A percentile compares a stretch with the other conserved stretches of the same genome.
Evolutionary conservation across 345 rosid genomes (phyloP).

Genomic region (Salix viminalis): DNA sequence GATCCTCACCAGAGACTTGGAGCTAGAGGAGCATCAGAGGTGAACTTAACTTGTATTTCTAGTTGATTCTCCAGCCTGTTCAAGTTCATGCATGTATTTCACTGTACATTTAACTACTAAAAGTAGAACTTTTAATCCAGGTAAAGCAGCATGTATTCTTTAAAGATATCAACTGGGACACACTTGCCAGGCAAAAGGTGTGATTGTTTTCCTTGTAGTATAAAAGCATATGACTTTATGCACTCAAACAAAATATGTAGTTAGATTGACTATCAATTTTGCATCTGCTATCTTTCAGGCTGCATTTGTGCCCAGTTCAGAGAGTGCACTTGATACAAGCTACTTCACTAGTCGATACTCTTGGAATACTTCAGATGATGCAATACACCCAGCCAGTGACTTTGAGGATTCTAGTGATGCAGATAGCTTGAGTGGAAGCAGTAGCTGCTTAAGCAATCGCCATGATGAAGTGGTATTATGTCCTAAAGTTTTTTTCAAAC

Average conservation of each 20-base stretch:
- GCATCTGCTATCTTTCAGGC: conserved; percentile 49
- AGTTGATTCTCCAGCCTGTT: conserved; percentile 3
- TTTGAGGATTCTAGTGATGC: conserved; percentile 83
- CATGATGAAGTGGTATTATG: conserved; percentile 80
- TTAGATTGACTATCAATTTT: conserved; percentile 12
- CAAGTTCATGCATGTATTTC: not conserved
- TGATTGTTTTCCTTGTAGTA: not conserved
- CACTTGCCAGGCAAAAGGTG: conserved; percentile 96
- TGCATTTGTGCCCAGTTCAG: conserved; percentile 92
- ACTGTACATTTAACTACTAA: conserved; percentile 9
- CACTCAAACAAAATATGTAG: not conserved
- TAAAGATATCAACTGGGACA: conserved; percentile 94
- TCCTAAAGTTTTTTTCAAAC: not conserved
- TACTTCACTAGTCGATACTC: conserved; percentile 96
- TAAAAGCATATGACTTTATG: not conserved
- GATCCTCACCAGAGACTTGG: conserved; percentile 99
- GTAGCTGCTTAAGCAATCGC: conserved; percentile 74
- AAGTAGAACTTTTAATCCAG: conserved; percentile 36
- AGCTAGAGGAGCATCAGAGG: conserved; percentile 92
- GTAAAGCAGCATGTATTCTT: conserved; percentile 90
- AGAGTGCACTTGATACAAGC: conserved; percentile 93
- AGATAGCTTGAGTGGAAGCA: conserved; percentile 85
- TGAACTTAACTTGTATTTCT: conserved; percentile 26
- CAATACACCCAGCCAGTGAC: conserved; percentile 61
- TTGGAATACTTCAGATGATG: conserved; percentile 75